A percentile compares a stretch with the other conserved stretches of the same genome.
Evolutionary conservation across 2,329 filamentous ascomycete genomes (phyloP).

Genomic region (Rasamsonia emersonii): DNA sequence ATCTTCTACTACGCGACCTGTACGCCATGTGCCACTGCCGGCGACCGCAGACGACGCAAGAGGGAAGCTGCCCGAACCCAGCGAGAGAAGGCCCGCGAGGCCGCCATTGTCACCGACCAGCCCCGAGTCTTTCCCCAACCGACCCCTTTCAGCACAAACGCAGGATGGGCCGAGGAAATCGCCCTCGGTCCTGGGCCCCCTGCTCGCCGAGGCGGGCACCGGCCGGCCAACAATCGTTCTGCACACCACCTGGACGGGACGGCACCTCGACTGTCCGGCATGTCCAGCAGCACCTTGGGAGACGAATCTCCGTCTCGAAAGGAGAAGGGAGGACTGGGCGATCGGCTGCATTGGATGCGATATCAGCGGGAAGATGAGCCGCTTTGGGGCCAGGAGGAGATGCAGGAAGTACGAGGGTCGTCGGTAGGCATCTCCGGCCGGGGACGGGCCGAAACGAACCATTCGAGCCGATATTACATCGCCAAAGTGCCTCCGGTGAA

Average conservation of each 20-base stretch:
- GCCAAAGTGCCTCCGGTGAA: constrained; percentile 65
- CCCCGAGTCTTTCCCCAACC: constrained; percentile 71
- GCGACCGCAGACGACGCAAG: constrained; percentile 61
- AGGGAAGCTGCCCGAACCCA: constrained; percentile 61
- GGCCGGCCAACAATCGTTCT: constrained; percentile 51
- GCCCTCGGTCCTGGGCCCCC: constrained; percentile 66
- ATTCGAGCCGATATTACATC: constrained; percentile 51
- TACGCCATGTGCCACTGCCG: constrained; percentile 58
- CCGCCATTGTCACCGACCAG: constrained; percentile 52
- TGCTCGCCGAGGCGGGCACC: constrained; percentile 45
- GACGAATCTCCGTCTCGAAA: constrained; percentile 26
- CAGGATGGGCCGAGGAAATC: constrained; percentile 84
- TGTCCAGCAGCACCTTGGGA: constrained; percentile 21
- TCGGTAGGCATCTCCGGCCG: constrained; percentile 42
- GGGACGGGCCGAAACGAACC: constrained; percentile 25
- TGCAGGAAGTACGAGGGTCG: constrained; percentile 48
- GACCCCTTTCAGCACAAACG: constrained; percentile 71
- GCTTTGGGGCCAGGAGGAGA: constrained; percentile 67
- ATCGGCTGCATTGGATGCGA: constrained; percentile 66
- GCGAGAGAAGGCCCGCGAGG: constrained; percentile 54
- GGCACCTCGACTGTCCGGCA: constrained; percentile 19
- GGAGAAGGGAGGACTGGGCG: constrained; percentile 41
- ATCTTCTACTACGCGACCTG: constrained; percentile 43
- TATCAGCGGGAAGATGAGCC: constrained; percentile 86
- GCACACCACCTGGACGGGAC: constrained; percentile 50